Base-by-base conservation (phyloP, 139 green algal genomes). In the Chlorella sp. region DNA sequence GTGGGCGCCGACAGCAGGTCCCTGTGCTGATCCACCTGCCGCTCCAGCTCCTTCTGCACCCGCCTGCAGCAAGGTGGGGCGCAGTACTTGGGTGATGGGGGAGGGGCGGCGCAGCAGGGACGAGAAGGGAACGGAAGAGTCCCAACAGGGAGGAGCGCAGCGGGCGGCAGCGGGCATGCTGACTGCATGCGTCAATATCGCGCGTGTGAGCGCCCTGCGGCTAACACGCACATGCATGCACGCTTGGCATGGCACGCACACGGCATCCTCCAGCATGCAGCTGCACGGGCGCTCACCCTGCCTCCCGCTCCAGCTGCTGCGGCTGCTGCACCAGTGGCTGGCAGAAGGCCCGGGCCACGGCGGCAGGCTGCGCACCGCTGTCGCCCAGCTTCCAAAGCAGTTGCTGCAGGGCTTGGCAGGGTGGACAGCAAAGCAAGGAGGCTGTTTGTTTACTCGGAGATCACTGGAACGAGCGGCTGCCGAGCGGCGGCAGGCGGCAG, bases 371-470 rank as follows among this genome's bases (percentile, higher is more conserved):
- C 39, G 48, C 66, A 12, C 71, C 80, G 68, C 26, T 80, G 39
- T 81, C 84, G 0, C 84, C 84, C 28, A 88, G 68, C 39, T 66
- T 66, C 84, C 84, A 88, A 66, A 88, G 84, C 39, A 88, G 32
- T 88, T 88, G 84, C 84, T 88, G 84, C 84, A 80, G 68, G 42
- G 30, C 30, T 16, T 0, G 1, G 15, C 28, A 48, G 37, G n/a
- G 75, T 40, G 0, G 19, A 15, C 12, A 42, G 75, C 19, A 22
- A 32, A 36, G 68, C 68, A 76, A 68, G 60, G 60, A 14, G 64
- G 64, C 64, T 32, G 64, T 26, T 71, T 2, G 48, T 9, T 57
- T n/a, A n/a, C n/a, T n/a, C n/a, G n/a, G n/a, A n/a, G n/a, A n/a
- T n/a, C n/a, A n/a, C n/a, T n/a, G n/a, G n/a, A n/a, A n/a, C n/a